Percentiles rank a stretch among this genome's conserved stretches.
Evolutionary conservation across 441 rosid species (phyloP).

Genomic region (Gossypium schwendimanii): DNA sequence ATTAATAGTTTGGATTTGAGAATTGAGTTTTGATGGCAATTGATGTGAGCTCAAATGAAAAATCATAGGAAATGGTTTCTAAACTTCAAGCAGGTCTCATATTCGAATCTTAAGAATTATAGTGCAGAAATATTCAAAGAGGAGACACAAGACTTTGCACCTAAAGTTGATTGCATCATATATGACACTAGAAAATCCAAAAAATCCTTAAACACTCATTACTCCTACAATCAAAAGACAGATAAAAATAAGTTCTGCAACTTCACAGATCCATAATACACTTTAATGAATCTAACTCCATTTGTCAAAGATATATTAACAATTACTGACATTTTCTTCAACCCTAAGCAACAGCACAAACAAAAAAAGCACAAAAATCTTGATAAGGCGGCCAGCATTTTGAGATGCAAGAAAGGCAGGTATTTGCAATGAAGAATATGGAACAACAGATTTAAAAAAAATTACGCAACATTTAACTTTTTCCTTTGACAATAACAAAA

Average conservation of each 20-base stretch:
- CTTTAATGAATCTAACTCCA: background rate
- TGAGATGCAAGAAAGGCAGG: background rate
- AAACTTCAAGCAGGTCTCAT: background rate
- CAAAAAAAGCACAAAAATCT: background rate
- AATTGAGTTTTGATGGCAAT: background rate
- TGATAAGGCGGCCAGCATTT: background rate
- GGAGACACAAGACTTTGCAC: background rate
- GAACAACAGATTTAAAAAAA: background rate
- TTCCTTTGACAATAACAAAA: background rate
- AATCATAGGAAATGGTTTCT: background rate
- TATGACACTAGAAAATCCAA: background rate
- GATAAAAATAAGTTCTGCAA: background rate
- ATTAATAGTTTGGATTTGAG: background rate
- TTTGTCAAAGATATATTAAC: background rate
- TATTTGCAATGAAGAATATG: background rate
- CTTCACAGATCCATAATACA: background rate
- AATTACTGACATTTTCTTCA: background rate
- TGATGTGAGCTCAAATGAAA: background rate
- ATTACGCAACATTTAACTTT: background rate
- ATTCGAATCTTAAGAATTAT: background rate
- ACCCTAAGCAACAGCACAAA: background rate
- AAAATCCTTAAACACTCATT: background rate
- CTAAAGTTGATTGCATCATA: background rate
- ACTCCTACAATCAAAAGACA: background rate
- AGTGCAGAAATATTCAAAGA: background rate